Base-by-base conservation (phyloP, 768 basidiomycete species). In the Lactifluus rugatus region DNA sequence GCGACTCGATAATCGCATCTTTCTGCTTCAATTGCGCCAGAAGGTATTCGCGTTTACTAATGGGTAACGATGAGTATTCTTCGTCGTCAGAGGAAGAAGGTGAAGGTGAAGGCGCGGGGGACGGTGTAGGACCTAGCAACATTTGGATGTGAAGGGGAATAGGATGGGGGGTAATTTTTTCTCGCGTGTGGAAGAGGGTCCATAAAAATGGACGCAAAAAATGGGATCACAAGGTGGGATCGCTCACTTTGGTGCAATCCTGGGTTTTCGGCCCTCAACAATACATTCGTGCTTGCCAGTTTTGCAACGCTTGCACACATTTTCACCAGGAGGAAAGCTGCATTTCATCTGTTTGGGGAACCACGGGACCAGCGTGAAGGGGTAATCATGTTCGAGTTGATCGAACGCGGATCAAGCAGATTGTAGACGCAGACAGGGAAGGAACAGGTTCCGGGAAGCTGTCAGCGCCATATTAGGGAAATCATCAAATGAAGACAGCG, bases 21-120 rank as follows among this genome's bases (percentile, higher is more conserved):
- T 93, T 93, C 73, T 93, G 89, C 54, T 84, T 80, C 62, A 93
- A 84, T 68, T 92, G 87, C 5, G 88, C 87, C 25, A 92, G 79
- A 17, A 93, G 76, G 67, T 90, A 90, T 66, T 92, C 90, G 57
- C 89, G 82, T 74, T 91, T 91, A 67, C 89, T 93, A 65, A 70
- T 73, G 61, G 70, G 66, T 7, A 26, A 41, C 2, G 42, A 66
- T 48, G 8, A 67, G 62, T 21, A 67, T 61, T 68, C 70, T 64
- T 69, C 62, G 58, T 44, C 47, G 5, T 60, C 54, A 17, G 57
- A 28, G 23, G 47, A 37, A 17, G 56, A 41, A 32, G 56, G 28
- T 4, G 28, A 39, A 39, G 51, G 36, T 11, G 57, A 57, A 17
- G 59, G 47, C 0, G 39, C 17, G n/a, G 13, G 52, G 31, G 57